These are phyloP conservation scores for Acarospora socialis DNA, from an alignment of 2,329 filamentous ascomycete genomes.

Conservation along the genomic window DNA sequence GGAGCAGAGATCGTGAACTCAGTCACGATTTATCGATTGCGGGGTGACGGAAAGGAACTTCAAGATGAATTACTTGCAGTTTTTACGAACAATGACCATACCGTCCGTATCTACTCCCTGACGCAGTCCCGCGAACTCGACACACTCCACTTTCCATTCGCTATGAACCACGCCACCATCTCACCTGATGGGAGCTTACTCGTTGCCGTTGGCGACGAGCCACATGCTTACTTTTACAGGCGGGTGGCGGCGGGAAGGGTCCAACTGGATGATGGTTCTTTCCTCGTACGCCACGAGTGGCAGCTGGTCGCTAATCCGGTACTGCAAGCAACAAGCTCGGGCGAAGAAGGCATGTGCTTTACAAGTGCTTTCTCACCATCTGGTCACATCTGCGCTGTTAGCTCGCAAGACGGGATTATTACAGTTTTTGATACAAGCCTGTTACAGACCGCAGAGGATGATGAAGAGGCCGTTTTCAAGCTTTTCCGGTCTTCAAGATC, in stretches of 20 bases:
- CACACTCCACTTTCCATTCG: constrained; percentile 60
- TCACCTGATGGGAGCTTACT: constrained; percentile 75
- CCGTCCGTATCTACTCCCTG: constrained; percentile 70
- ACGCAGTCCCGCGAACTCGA: constrained; percentile 53
- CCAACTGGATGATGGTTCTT: constrained; percentile 19
- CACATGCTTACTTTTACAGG: constrained; percentile 70
- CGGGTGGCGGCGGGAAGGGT: constrained; percentile 28
- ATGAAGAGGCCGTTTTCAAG: constrained; percentile 53
- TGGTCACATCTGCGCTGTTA: constrained; percentile 34
- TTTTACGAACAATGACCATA: constrained; percentile 73
- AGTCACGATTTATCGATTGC: constrained; percentile 46
- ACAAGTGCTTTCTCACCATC: constrained; percentile 35
- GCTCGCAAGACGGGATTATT: constrained; percentile 35
- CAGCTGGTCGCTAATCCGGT: constrained; percentile 24
- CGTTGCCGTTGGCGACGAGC: constrained; percentile 75
- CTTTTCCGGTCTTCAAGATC: constrained; percentile 67
- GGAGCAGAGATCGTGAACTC: constrained; percentile 53
- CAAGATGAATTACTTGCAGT: constrained; percentile 43
- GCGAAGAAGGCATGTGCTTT: constrained; percentile 32
- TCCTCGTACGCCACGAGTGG: constrained; percentile 28
- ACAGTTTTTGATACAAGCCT: constrained; percentile 31
- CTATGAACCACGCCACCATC: constrained; percentile 87
- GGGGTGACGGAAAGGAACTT: constrained; percentile 25
- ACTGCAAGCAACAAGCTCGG: constrained; percentile 26
- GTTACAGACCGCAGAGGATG: constrained; percentile 26